These are phyloP conservation scores for Pyrenula aspistea DNA, from an alignment of 495 filamentous ascomycete genomes.

Conservation along the genomic window DNA sequence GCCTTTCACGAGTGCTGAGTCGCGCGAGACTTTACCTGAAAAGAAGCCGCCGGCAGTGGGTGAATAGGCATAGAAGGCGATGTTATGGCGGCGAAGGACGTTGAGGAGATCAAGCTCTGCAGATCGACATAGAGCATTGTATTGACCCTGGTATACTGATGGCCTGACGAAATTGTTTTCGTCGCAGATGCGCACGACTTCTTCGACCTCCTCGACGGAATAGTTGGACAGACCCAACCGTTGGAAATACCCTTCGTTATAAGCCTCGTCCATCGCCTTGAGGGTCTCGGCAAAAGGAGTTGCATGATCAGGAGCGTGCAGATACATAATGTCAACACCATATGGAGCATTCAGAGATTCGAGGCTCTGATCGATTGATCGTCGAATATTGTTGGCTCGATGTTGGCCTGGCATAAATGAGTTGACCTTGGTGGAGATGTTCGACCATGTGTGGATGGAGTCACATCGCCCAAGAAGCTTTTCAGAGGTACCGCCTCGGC, in stretches of 20 bases:
- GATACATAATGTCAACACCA: slow-evolving; percentile 21
- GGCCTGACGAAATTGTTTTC: slow-evolving; percentile 29
- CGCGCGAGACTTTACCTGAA: slow-evolving; percentile 8
- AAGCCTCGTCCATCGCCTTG: slow-evolving; percentile 24
- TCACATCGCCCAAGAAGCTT: slow-evolving; percentile 9
- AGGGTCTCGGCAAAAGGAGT: slow-evolving; percentile 29
- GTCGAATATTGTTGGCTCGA: slow-evolving; percentile 9
- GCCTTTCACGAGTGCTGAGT: background rate
- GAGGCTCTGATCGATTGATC: slow-evolving; percentile 16
- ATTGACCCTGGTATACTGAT: slow-evolving; percentile 36
- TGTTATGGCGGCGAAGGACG: slow-evolving; percentile 27
- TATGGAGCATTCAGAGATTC: slow-evolving; percentile 10
- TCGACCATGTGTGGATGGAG: slow-evolving; percentile 3
- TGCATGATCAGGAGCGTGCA: slow-evolving; percentile 29
- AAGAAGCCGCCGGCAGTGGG: slow-evolving; percentile 20
- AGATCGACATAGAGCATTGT: slow-evolving; percentile 26
- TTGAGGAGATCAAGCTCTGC: slow-evolving; percentile 33
- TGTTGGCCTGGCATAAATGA: slow-evolving; percentile 9
- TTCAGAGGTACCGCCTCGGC: slow-evolving; percentile 9
- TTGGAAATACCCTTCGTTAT: slow-evolving; percentile 24
- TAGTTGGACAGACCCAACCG: slow-evolving; percentile 36
- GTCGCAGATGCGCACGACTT: slow-evolving; percentile 27
- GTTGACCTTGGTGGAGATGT: slow-evolving; percentile 16
- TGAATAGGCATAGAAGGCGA: slow-evolving; percentile 31
- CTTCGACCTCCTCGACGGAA: slow-evolving; percentile 26